A percentile compares a stretch with the other conserved stretches of the same genome.
These are phyloP conservation scores for Tetrahymena thermophila DNA, from an alignment of 73 alveolate genomes.

Conservation along the genomic window DNA sequence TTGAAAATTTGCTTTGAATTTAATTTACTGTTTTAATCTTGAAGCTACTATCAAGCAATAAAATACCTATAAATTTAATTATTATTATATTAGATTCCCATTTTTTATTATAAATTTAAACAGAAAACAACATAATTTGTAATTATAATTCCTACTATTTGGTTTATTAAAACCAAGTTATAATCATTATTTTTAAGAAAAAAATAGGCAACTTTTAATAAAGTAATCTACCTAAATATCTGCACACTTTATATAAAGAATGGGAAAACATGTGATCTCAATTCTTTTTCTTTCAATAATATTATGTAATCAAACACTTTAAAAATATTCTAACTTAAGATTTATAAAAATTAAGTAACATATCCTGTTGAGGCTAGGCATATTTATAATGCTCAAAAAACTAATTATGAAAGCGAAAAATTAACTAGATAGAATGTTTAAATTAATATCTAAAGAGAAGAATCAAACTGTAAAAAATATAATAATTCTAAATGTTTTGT, in stretches of 20 bases:
- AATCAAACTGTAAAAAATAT: neutral
- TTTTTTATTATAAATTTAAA: too few species aligned
- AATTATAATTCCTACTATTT: neutral
- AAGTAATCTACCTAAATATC: neutral
- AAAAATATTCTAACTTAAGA: too few species aligned
- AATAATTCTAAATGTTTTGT: too few species aligned
- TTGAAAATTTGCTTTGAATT: too few species aligned
- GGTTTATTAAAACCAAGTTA: neutral
- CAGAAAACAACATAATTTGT: neutral
- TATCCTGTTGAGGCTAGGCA: neutral
- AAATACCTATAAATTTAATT: too few species aligned
- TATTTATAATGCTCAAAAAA: neutral
- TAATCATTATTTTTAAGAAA: too few species aligned
- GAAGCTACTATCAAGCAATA: too few species aligned
- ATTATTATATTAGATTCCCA: too few species aligned
- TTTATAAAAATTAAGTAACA: too few species aligned
- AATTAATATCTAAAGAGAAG: neutral
- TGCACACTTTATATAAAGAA: too few species aligned
- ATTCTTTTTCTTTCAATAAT: neutral
- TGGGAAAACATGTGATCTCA: neutral
- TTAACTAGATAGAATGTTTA: neutral
- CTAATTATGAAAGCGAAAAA: neutral
- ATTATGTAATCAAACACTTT: neutral
- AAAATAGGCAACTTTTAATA: neutral
- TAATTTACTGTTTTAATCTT: too few species aligned